Evolutionary conservation across 2,329 filamentous ascomycete species (phyloP).

Genomic region (Decorospora gaudefroyi): DNA sequence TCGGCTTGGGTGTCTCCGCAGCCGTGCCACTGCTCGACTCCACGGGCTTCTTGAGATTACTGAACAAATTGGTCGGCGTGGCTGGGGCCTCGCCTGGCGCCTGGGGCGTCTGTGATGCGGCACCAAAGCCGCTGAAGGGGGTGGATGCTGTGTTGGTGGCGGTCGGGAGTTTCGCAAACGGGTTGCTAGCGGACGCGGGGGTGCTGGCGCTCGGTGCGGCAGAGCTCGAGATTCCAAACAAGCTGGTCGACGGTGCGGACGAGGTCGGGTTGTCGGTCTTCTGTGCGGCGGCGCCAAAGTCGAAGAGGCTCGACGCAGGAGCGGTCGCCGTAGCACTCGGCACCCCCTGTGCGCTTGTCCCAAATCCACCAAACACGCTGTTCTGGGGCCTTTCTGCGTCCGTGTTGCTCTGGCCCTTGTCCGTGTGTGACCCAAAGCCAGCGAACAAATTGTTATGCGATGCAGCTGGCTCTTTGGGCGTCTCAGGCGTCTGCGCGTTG

Average conservation of each 20-base stretch:
- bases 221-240: conserved; percentile 19
- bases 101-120: conserved; percentile 18
- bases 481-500: conserved; percentile 12
- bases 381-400: conserved; percentile 11
- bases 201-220: conserved; percentile 9
- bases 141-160: conserved; percentile 12
- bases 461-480: conserved; percentile 9
- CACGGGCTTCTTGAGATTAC: conserved; percentile 22
- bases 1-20: conserved; percentile 26
- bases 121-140: conserved; percentile 12
- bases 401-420: conserved; percentile 16
- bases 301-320: conserved; percentile 20
- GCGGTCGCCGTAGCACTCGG: conserved; percentile 17
- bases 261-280: conserved; percentile 17
- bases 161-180: conserved; percentile 22
- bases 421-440: conserved; percentile 25
- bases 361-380: conserved; percentile 19
- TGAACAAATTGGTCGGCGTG: conserved; percentile 22
- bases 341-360: conserved; percentile 19
- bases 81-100: conserved; percentile 15
- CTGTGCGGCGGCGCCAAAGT: conserved; percentile 19
- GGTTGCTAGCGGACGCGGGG: conserved; percentile 18
- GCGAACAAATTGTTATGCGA: conserved; percentile 20
- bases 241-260: conserved; percentile 16
- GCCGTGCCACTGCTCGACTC: conserved; percentile 10